phyloP scores from a whole-genome alignment of 2,329 filamentous ascomycete genomes.

The Calonectria honghensis region DNA sequence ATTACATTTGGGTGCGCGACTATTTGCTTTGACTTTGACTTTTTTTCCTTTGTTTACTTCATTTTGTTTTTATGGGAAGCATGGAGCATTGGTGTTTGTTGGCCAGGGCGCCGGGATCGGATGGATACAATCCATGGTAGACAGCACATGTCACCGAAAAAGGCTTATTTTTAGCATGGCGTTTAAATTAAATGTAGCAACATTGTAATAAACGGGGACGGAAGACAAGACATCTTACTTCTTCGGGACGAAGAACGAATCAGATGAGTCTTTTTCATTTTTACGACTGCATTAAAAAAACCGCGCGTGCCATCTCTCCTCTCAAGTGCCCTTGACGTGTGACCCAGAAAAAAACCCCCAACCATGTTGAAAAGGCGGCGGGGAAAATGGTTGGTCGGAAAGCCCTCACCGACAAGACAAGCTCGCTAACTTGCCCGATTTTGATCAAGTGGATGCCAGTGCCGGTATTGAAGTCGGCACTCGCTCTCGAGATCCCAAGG shows the following conservation, averaged over 20 bases:
- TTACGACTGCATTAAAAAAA: slow-evolving; percentile 2
- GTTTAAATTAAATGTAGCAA: slow-evolving; percentile 23
- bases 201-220: slow-evolving; percentile 13
- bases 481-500: neutral
- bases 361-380: neutral
- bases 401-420: slow-evolving; percentile 15
- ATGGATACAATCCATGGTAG: slow-evolving; percentile 5
- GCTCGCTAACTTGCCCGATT: slow-evolving; percentile 18
- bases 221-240: slow-evolving; percentile 12
- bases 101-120: slow-evolving; percentile 1
- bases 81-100: slow-evolving; percentile 14
- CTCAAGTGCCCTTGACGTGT: slow-evolving; percentile 13
- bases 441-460: slow-evolving; percentile 13
- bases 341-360: neutral
- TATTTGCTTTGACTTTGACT: neutral
- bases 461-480: slow-evolving; percentile 22
- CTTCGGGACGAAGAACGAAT: slow-evolving; percentile 1
- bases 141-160: slow-evolving; percentile 17
- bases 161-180: slow-evolving; percentile 22
- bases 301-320: slow-evolving; percentile 18
- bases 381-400: neutral
- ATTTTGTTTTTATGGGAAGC: slow-evolving; percentile 1
- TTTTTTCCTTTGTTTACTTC: neutral
- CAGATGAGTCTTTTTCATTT: neutral
- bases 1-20: neutral